phyloP scores from a whole-genome alignment of 2,329 filamentous ascomycete species.

The Fusarium sp. region DNA sequence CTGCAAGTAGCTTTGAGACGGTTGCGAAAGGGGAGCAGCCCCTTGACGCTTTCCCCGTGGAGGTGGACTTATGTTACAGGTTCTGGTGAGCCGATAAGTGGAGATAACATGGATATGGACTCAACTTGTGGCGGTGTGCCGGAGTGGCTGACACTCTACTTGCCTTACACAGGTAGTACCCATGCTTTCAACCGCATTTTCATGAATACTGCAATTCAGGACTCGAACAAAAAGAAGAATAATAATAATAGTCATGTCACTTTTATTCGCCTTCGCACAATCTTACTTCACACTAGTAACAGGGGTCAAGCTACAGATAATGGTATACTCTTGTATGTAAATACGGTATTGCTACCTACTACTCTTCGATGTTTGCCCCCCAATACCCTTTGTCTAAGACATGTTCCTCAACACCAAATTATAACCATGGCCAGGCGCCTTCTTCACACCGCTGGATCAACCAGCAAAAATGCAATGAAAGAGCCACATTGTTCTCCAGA shows the following conservation, averaged over 20 bases:
- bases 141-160: conserved; percentile 26
- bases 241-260: not conserved
- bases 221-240: not conserved
- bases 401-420: not conserved
- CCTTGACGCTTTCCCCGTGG: conserved; percentile 27
- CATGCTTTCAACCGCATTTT: not conserved
- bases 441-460: conserved; percentile 42
- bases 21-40: conserved; percentile 35
- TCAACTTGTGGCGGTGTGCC: conserved; percentile 32
- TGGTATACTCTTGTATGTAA: not conserved
- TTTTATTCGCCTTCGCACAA: no score
- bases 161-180: not conserved
- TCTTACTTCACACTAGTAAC: not conserved
- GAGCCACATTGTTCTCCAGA: not conserved
- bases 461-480: conserved; percentile 44
- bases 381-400: not conserved
- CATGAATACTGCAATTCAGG: not conserved
- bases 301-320: not conserved
- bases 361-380: not conserved
- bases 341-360: not conserved
- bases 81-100: conserved; percentile 35
- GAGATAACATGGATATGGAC: not conserved
- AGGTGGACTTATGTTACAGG: conserved; percentile 14
- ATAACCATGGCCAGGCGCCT: not conserved
- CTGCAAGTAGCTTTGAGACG: conserved; percentile 21